phyloP scores from a whole-genome alignment of 306 rosid genomes.

The Prunus campanulata region DNA sequence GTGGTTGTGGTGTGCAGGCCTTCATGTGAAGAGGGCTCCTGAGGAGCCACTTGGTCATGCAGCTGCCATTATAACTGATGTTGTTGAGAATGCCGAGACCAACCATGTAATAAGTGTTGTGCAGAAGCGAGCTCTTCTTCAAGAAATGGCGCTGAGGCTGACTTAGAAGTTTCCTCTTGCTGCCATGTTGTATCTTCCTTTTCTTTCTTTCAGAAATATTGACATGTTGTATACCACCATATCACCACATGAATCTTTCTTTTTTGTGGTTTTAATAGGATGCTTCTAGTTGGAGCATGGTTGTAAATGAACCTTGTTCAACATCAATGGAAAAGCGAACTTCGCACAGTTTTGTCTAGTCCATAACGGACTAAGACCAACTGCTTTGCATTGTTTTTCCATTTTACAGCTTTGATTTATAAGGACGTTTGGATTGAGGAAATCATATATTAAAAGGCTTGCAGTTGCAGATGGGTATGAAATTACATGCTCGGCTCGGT shows the following conservation, averaged over 20 bases:
- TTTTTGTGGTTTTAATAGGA: conserved; percentile 4
- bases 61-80: conserved; percentile 83
- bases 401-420: no score
- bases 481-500: conserved; percentile 8
- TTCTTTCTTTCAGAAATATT: no score
- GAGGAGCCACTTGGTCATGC: conserved; percentile 42
- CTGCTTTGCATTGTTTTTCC: no score
- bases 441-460: background rate
- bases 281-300: no score
- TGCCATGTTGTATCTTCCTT: conserved; percentile 3
- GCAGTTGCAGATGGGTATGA: background rate
- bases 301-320: no score
- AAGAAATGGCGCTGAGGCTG: conserved; percentile 88
- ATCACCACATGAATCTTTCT: conserved; percentile 4
- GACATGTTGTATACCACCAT: no score
- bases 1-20: conserved; percentile 45
- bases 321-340: conserved; percentile 28
- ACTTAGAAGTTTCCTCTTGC: conserved; percentile 38
- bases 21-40: conserved; percentile 84
- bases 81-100: conserved; percentile 89
- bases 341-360: conserved; percentile 8
- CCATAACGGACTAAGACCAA: no score
- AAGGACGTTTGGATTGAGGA: no score
- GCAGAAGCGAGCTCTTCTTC: conserved; percentile 93
- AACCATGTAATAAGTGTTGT: conserved; percentile 76